Conservation (phyloP, 352 stramenopile genomes). For the Pythium oligandrum region DNA sequence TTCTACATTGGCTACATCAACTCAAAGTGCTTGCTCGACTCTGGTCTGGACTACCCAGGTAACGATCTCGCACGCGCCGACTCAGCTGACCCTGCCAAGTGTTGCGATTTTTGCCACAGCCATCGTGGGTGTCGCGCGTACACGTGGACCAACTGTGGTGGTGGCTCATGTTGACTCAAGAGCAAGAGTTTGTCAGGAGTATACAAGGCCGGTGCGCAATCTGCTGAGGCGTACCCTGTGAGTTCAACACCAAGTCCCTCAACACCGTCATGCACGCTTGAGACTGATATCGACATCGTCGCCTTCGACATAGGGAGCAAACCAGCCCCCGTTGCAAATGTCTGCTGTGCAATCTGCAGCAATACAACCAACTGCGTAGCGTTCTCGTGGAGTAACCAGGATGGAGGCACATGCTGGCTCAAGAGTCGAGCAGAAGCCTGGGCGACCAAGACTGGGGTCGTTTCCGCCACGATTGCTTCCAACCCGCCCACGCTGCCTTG, state of each 20-base stretch:
- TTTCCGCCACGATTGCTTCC: too few relatives aligned
- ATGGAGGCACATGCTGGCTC: too few relatives aligned
- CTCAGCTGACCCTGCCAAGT: slow-evolving; percentile 12
- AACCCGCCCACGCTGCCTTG: too few relatives aligned
- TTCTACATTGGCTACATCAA: neutral
- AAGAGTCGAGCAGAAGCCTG: neutral
- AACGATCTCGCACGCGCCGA: slow-evolving; percentile 23
- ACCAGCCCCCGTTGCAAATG: too few relatives aligned
- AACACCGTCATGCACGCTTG: too few relatives aligned
- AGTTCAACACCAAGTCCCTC: neutral
- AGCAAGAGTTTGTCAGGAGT: neutral
- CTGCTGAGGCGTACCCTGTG: too few relatives aligned
- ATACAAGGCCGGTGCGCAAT: neutral
- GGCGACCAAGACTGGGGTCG: too few relatives aligned
- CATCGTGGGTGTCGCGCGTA: slow-evolving; percentile 5
- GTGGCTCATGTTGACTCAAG: slow-evolving; percentile 21
- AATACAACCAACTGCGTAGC: too few relatives aligned
- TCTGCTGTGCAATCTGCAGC: too few relatives aligned
- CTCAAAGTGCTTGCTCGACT: slow-evolving; percentile 3
- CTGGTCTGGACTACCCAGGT: slow-evolving; percentile 23
- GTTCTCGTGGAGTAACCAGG: too few relatives aligned
- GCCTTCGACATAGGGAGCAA: too few relatives aligned
- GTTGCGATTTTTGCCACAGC: slow-evolving; percentile 21
- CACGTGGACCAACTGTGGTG: slow-evolving; percentile 15
- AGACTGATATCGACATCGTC: too few relatives aligned